phyloP scores from a whole-genome alignment of 306 rosid genomes.

The Acacia acuminata region DNA sequence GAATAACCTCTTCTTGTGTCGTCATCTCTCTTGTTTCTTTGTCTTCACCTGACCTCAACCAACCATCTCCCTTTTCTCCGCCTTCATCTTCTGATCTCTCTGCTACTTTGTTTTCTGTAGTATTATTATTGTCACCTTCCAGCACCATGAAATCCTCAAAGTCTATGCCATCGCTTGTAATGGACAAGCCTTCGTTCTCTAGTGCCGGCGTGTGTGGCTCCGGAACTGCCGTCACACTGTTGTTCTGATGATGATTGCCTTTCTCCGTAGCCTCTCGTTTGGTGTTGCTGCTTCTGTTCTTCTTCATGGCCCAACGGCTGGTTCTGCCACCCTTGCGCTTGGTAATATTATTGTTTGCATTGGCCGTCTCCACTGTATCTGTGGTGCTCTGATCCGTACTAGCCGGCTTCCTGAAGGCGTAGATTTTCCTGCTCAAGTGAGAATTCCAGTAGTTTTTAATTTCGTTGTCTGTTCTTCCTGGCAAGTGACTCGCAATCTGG shows the following conservation, averaged over 20 bases:
- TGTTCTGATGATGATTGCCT: background rate
- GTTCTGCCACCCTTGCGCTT: slow-evolving; percentile 56
- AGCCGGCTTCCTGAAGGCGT: slow-evolving; percentile 41
- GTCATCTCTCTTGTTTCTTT: slow-evolving; percentile 3
- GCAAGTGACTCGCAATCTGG: slow-evolving; percentile 77
- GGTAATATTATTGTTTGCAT: background rate
- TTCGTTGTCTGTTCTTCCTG: slow-evolving; percentile 97
- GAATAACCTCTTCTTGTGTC: background rate
- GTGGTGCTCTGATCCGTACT: background rate
- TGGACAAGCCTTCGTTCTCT: slow-evolving; percentile 33
- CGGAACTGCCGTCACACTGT: background rate
- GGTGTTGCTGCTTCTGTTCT: slow-evolving; percentile 31
- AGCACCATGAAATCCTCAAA: slow-evolving; percentile 3
- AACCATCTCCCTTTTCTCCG: background rate
- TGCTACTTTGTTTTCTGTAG: background rate
- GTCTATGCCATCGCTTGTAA: background rate
- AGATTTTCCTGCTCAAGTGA: slow-evolving; percentile 71
- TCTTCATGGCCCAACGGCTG: slow-evolving; percentile 72
- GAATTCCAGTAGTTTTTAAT: slow-evolving; percentile 96
- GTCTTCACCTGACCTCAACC: background rate
- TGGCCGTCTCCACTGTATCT: slow-evolving; percentile 7
- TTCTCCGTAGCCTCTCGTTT: background rate
- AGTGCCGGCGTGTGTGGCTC: slow-evolving; percentile 26
- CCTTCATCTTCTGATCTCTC: background rate
- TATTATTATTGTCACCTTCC: background rate